phyloP scores from a whole-genome alignment of 169 alveolate genomes.

The Neospora caninum region DNA sequence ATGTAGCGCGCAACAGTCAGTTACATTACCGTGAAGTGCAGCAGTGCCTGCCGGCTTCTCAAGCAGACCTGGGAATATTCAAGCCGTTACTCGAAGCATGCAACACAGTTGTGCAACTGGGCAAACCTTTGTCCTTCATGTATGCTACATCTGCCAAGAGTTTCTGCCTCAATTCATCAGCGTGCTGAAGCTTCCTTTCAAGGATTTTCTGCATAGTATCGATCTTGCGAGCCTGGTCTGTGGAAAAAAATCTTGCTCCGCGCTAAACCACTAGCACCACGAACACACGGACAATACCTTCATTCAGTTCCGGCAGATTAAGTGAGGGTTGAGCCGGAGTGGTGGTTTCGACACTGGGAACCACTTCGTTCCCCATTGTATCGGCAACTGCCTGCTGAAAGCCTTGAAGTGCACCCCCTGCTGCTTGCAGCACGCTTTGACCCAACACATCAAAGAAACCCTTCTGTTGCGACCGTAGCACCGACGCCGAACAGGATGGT shows the following conservation, averaged over 20 bases:
- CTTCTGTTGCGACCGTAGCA: not conserved
- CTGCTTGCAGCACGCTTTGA: not conserved
- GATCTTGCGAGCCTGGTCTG: slow-evolving; percentile 38
- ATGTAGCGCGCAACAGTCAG: not conserved
- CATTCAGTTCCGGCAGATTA: slow-evolving; percentile 26
- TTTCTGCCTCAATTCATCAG: slow-evolving; percentile 35
- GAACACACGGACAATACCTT: not conserved
- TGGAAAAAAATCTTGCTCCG: not conserved
- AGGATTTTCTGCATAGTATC: slow-evolving; percentile 52
- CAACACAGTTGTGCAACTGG: not conserved
- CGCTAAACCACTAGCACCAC: not conserved
- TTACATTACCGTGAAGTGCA: slow-evolving; percentile 35
- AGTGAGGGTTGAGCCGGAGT: slow-evolving; percentile 20
- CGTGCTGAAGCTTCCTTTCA: slow-evolving; percentile 34
- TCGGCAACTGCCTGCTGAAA: not conserved
- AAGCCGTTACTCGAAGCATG: too few species aligned
- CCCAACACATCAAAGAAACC: slow-evolving; percentile 16
- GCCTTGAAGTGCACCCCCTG: slow-evolving; percentile 36
- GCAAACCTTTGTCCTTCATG: slow-evolving; percentile 58
- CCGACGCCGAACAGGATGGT: not conserved
- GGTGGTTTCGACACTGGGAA: not conserved
- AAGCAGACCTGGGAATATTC: not conserved
- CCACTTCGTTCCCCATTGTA: not conserved
- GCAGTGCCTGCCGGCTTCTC: not conserved
- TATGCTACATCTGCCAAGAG: slow-evolving; percentile 5